These are phyloP conservation scores for Monilinia vaccinii-corymbosi DNA, from an alignment of 2,329 filamentous ascomycete genomes.

Conservation along the genomic window DNA sequence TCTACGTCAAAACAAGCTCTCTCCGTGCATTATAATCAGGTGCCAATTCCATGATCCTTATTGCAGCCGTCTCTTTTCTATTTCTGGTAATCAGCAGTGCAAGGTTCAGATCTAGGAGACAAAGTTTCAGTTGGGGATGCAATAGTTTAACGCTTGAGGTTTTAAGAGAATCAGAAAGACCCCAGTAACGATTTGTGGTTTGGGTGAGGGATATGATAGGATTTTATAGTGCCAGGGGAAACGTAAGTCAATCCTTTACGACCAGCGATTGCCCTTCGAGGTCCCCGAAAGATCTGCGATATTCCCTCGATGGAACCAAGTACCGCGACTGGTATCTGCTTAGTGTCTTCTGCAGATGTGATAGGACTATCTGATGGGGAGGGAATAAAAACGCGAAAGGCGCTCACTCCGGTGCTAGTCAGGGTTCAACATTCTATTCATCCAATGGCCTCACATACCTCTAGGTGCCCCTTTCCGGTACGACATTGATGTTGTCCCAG, in stretches of 20 bases:
- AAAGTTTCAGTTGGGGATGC: neutral
- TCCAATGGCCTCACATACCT: neutral
- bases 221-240: neutral
- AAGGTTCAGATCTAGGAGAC: neutral
- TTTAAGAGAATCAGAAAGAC: neutral
- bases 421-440: neutral
- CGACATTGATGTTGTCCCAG: neutral
- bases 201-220: neutral
- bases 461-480: neutral
- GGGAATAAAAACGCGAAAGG: neutral
- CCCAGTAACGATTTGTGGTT: neutral
- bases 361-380: slow-evolving; percentile 15
- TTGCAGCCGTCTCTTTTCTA: neutral
- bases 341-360: slow-evolving; percentile 15
- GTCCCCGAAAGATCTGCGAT: neutral
- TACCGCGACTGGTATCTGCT: slow-evolving; percentile 18
- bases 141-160: neutral
- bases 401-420: neutral
- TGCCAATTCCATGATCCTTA: neutral
- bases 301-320: neutral
- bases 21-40: slow-evolving; percentile 2
- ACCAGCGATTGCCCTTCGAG: slow-evolving; percentile 3
- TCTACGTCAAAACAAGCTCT: slow-evolving; percentile 7
- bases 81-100: neutral
- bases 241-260: neutral